Evolutionary conservation across 2,329 filamentous ascomycete species (phyloP), one percentile per base, ranked within the genome.

Genomic region (Parastagonospora nodorum): DNA sequence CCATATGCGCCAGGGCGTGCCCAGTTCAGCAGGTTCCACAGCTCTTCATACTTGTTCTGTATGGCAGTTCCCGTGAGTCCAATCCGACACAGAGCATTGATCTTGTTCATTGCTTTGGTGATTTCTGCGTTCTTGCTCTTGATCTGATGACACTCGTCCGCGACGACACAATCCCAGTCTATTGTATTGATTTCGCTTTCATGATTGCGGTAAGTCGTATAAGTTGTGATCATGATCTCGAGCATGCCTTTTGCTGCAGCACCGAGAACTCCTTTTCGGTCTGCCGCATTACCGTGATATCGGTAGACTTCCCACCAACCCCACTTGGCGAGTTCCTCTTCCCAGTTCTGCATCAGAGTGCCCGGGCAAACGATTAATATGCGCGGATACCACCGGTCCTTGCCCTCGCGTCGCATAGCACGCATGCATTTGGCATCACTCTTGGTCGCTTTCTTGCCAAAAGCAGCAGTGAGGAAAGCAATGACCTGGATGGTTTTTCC

Each of bases 401-500:
- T 75, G 10, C 47, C 78, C 2, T 78, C 74, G 45, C 88, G 82
- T 19, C 92, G 83, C 68, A 94, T 87, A 69, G 94, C 94, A 32
- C 93, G 84, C 88, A 97, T 92, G 15, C 91, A 82, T 69, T 95
- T 95, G 4, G 77, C 79, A 64, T 99, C 94, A 43, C 91, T 81
- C 69, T 92, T 88, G 62, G 96, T 93, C 1, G 87, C 93, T 1
- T 89, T 95, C 75, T 99, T 99, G 7, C 94, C 94, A 69, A 96
- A 99, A 0, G 92, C 92, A 1, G 87, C 91, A 0, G 91, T 90
- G 16, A 99, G 78, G 59, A 99, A 97, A 0, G 92, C 89, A 50
- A 92, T 94, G 24, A 99, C 90, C 72, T 99, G 94, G 2, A 99
- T 90, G 0, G 94, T 99, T 74, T 99, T 99, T 0, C 94, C 94